Conservation (phyloP, 164 flowering plant genomes). For the Sextonia rubra region DNA sequence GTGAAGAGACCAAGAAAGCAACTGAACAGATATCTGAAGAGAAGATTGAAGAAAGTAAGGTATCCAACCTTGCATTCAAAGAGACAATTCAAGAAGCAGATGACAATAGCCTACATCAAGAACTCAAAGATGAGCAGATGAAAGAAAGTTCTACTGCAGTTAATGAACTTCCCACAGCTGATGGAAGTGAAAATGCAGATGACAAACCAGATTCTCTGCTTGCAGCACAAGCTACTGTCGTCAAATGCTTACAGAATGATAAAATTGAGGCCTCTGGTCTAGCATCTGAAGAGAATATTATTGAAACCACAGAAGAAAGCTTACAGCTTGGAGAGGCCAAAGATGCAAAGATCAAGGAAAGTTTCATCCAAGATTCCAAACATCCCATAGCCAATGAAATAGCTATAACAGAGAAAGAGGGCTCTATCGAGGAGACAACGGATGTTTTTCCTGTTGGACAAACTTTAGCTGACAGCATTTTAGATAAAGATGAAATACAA, state of each 20-base stretch:
- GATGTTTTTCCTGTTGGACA: background rate
- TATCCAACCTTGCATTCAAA: constrained; percentile 5
- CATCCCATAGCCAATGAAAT: background rate
- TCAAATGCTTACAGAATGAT: background rate
- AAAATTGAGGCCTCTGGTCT: background rate
- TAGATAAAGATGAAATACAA: background rate
- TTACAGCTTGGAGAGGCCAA: constrained; percentile 7
- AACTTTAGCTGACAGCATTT: background rate
- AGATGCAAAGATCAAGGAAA: constrained; percentile 13
- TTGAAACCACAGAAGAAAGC: background rate
- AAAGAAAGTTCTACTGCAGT: background rate
- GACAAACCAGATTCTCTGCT: background rate
- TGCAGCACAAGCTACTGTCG: background rate
- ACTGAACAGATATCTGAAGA: background rate
- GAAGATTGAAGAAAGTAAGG: background rate
- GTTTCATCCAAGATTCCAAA: constrained; percentile 1
- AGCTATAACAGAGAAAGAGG: background rate
- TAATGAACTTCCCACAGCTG: background rate
- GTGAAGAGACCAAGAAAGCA: background rate
- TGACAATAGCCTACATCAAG: background rate
- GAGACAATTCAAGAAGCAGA: constrained; percentile 14
- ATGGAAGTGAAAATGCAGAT: background rate
- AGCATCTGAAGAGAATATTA: too few species aligned
- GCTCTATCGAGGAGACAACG: background rate
- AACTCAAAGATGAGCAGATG: too few species aligned